Conservation (phyloP, 2,329 filamentous ascomycete genomes). For the Talaromyces albobiverticillius region DNA sequence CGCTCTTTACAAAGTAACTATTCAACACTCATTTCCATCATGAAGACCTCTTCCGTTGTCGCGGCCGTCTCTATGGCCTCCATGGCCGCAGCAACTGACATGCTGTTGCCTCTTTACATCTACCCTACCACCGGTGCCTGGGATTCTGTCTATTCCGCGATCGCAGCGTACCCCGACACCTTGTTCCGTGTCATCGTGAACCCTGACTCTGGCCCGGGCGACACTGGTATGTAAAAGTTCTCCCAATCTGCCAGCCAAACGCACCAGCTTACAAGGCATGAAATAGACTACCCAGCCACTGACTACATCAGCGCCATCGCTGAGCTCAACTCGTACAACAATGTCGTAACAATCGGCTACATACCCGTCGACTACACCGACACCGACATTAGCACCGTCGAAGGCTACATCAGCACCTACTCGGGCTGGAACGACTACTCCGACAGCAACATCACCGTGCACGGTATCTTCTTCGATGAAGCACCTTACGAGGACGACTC, state of each 20-base stretch:
- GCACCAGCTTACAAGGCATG: background rate
- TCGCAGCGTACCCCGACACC: slow-evolving; percentile 17
- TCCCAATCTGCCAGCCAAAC: too few relatives aligned
- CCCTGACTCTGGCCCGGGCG: slow-evolving; percentile 19
- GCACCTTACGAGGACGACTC: slow-evolving; percentile 4
- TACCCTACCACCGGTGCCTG: slow-evolving; percentile 19
- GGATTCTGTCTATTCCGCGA: slow-evolving; percentile 17
- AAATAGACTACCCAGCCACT: slow-evolving; percentile 7
- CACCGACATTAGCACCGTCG: background rate
- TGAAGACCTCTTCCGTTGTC: slow-evolving; percentile 8
- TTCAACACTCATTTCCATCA: too few relatives aligned
- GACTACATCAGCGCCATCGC: slow-evolving; percentile 1
- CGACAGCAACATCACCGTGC: slow-evolving; percentile 9
- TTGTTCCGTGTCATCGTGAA: slow-evolving; percentile 23
- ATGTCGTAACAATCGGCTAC: slow-evolving; percentile 13
- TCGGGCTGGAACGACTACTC: slow-evolving; percentile 11
- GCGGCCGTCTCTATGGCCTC: background rate
- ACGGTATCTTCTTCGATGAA: slow-evolving; percentile 15
- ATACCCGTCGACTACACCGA: slow-evolving; percentile 5
- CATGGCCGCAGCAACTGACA: slow-evolving; percentile 2
- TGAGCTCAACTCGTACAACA: slow-evolving; percentile 10
- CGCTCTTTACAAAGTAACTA: too few relatives aligned
- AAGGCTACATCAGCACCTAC: slow-evolving; percentile 4
- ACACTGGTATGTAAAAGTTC: too few relatives aligned
- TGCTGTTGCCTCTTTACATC: slow-evolving; percentile 20